Conservation (phyloP, 805 yeast species). For the Cyberlindnera mrakii region DNA sequence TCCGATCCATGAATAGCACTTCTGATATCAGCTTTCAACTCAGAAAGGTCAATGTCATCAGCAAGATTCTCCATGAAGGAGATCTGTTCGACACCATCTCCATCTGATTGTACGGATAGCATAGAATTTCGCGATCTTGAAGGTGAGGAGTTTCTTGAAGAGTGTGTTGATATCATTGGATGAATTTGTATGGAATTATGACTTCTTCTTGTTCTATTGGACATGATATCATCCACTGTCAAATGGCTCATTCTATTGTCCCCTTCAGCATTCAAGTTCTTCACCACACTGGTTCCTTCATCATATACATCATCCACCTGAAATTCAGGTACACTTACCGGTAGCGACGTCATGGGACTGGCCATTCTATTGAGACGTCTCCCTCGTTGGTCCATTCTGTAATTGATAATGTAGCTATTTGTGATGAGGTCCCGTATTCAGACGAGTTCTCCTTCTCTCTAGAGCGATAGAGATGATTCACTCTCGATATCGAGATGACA, state of each 20-base stretch:
- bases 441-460: neutral
- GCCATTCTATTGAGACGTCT: neutral
- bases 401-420: neutral
- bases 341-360: no score
- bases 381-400: neutral
- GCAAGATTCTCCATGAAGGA: constrained; percentile 10
- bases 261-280: neutral
- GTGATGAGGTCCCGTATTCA: neutral
- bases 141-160: no score
- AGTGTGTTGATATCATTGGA: no score
- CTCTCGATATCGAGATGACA: no score
- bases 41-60: constrained; percentile 8
- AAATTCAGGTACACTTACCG: neutral
- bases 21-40: constrained; percentile 16
- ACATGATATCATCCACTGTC: neutral
- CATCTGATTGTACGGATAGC: neutral
- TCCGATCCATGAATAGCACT: constrained; percentile 15
- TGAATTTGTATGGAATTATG: no score
- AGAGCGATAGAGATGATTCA: no score
- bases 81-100: neutral
- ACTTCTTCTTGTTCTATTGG: no score
- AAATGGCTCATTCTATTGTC: neutral
- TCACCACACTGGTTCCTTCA: neutral
- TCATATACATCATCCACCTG: neutral
- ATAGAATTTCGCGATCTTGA: no score